A percentile compares a stretch with the other conserved stretches of the same genome.
phyloP scores from a whole-genome alignment of 352 stramenopile genomes.

The Pythium utonaiense region DNA sequence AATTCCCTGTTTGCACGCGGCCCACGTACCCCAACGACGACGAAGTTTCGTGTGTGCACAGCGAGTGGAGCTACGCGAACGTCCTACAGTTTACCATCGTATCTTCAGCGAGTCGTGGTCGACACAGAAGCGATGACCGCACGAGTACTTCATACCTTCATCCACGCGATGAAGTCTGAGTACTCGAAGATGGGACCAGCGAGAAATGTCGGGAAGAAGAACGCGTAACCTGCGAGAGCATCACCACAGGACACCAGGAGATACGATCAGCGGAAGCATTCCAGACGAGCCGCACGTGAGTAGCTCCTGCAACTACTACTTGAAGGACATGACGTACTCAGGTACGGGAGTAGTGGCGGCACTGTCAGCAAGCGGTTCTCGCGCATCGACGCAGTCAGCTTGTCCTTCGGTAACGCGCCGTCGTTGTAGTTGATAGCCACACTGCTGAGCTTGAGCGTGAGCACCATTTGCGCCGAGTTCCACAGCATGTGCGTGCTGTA shows the following conservation, averaged over 20 bases:
- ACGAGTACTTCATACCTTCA: conserved; percentile 54
- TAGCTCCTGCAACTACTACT: no score
- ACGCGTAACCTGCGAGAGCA: conserved; percentile 84
- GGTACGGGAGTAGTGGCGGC: conserved; percentile 63
- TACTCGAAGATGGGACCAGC: conserved; percentile 82
- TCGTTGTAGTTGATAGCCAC: conserved; percentile 86
- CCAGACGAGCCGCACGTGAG: no score
- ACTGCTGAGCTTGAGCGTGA: conserved; percentile 80
- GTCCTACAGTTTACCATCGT: conserved; percentile 27
- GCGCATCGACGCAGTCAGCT: conserved; percentile 64
- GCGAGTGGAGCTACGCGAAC: conserved; percentile 54
- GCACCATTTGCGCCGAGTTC: conserved; percentile 82
- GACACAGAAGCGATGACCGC: not conserved
- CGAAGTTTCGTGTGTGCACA: conserved; percentile 72
- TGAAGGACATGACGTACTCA: conserved; percentile 33
- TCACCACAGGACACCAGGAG: not conserved
- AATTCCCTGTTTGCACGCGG: no score
- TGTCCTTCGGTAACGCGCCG: conserved; percentile 60
- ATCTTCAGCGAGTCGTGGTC: not conserved
- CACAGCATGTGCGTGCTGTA: conserved; percentile 75
- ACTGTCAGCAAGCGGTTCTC: conserved; percentile 71
- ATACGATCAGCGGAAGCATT: no score
- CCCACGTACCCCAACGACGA: conserved; percentile 69
- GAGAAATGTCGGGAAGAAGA: conserved; percentile 87
- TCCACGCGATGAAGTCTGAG: conserved; percentile 81